A percentile compares a stretch with the other conserved stretches of the same genome.
These are phyloP conservation scores for Colletotrichum sp. DNA, from an alignment of 2,329 filamentous ascomycete genomes.

Conservation along the genomic window DNA sequence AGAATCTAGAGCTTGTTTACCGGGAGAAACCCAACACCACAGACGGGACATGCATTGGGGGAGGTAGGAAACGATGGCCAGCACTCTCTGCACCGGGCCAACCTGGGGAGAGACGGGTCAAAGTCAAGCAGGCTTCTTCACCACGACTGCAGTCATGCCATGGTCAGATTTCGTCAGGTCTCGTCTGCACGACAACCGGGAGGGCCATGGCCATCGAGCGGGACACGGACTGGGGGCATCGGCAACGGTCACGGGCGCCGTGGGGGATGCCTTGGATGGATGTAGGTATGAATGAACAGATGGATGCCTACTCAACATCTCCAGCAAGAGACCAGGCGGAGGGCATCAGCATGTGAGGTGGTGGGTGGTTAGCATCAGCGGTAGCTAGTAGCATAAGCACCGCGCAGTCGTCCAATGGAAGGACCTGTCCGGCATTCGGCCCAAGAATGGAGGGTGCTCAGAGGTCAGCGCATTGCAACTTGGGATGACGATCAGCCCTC, in stretches of 20 bases:
- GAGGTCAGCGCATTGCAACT: not conserved
- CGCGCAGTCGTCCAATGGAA: not conserved
- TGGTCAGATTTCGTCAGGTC: not conserved
- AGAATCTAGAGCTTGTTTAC: slow-evolving; percentile 7
- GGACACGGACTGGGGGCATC: not conserved
- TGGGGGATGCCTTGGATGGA: not conserved
- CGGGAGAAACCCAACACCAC: not conserved
- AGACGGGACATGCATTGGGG: not conserved
- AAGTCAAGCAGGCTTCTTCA: not conserved
- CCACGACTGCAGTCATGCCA: not conserved
- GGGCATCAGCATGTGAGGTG: not conserved
- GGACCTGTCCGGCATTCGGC: not conserved
- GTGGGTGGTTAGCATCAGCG: not conserved
- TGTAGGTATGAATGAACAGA: not conserved
- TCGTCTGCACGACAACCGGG: not conserved
- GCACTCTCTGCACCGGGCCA: not conserved
- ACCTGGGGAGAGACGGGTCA: not conserved
- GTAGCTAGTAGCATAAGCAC: not conserved
- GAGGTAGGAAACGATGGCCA: not conserved
- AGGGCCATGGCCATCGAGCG: not conserved
- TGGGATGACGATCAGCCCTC: slow-evolving; percentile 2
- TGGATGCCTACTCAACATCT: not conserved
- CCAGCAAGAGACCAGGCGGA: not conserved
- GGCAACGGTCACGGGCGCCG: not conserved
- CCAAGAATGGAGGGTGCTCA: not conserved